Evolutionary conservation across 2,329 filamentous ascomycete genomes (phyloP).

Genomic region (Didymella exigua): DNA sequence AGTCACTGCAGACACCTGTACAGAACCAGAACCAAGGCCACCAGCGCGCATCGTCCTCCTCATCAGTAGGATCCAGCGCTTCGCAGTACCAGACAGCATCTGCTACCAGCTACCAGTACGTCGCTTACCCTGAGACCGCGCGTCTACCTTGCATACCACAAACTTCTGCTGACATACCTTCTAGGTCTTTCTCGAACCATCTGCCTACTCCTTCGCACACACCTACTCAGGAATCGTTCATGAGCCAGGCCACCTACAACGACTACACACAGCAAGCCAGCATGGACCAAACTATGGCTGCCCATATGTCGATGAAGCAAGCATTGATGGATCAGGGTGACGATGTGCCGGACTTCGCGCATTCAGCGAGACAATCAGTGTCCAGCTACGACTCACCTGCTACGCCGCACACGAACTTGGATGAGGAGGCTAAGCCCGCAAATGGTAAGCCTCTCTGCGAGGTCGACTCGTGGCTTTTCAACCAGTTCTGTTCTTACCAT

Average conservation of each 20-base stretch:
- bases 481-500: constrained; percentile 71
- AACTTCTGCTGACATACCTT: constrained; percentile 43
- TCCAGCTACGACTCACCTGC: constrained; percentile 66
- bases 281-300: constrained; percentile 53
- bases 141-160: constrained; percentile 5
- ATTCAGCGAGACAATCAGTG: constrained; percentile 62
- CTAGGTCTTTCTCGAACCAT: constrained; percentile 55
- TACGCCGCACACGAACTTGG: constrained; percentile 62
- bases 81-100: constrained; percentile 43
- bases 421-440: constrained; percentile 60
- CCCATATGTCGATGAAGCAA: constrained; percentile 66
- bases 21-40: constrained; percentile 41
- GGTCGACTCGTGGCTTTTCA: constrained; percentile 56
- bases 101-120: constrained; percentile 48
- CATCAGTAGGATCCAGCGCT: constrained; percentile 46
- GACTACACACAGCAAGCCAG: constrained; percentile 52
- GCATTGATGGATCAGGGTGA: constrained; percentile 62
- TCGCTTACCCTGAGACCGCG: constrained; percentile 50
- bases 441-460: constrained; percentile 59
- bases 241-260: constrained; percentile 53
- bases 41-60: constrained; percentile 48
- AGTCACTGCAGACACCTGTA: constrained; percentile 42
- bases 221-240: constrained; percentile 58
- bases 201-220: constrained; percentile 62
- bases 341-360: constrained; percentile 57